Evolutionary conservation across 2,329 filamentous ascomycete species (phyloP).

Genomic region (Beauveria sp.): DNA sequence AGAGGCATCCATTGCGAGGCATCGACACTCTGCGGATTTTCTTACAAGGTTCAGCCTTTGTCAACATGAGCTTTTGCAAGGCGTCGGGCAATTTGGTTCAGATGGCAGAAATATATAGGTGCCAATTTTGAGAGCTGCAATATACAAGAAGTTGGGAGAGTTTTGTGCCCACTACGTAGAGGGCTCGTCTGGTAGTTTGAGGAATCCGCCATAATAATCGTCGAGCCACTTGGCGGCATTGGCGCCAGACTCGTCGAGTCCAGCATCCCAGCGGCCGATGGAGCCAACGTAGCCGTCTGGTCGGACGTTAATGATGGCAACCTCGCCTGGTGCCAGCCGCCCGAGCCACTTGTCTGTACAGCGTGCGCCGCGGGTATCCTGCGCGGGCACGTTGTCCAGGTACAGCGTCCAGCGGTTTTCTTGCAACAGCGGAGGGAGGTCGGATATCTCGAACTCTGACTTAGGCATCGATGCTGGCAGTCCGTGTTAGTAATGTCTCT

Average conservation of each 20-base stretch:
- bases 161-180: neutral
- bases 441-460: constrained; percentile 54
- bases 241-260: constrained; percentile 41
- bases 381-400: constrained; percentile 55
- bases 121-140: neutral
- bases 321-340: constrained; percentile 45
- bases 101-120: neutral
- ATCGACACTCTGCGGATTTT: neutral
- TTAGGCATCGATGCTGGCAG: constrained; percentile 53
- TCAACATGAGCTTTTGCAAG: neutral
- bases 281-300: constrained; percentile 69
- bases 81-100: neutral
- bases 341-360: constrained; percentile 67
- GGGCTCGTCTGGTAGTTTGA: constrained; percentile 36
- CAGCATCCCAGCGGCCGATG: constrained; percentile 47
- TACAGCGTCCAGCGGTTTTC: constrained; percentile 66
- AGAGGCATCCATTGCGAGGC: neutral
- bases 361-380: constrained; percentile 40
- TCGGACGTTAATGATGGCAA: constrained; percentile 59
- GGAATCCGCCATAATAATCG: constrained; percentile 45
- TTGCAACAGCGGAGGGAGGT: constrained; percentile 55
- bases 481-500: neutral
- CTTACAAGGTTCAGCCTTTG: neutral
- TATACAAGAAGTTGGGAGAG: neutral
- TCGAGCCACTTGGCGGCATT: constrained; percentile 49